Percentiles rank a stretch among this genome's conserved stretches.
Conservation (phyloP, 257 asterid species). For the Anisodus acutangulus region DNA sequence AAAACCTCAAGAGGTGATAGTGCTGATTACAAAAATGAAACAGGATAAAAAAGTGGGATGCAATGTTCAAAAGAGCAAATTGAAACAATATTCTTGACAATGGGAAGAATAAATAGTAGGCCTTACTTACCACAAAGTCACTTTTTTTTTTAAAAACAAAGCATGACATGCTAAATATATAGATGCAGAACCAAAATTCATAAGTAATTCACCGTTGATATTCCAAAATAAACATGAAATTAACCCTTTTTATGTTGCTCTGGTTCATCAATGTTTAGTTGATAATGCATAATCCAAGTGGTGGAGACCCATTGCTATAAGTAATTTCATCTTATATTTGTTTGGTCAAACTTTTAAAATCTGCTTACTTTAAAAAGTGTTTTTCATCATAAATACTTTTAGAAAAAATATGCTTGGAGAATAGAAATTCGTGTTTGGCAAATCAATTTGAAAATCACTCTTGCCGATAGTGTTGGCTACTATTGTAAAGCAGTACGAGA, state of each 20-base stretch:
- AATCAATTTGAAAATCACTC: too few relatives aligned
- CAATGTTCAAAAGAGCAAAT: background rate
- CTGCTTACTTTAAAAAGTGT: too few relatives aligned
- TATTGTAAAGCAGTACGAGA: too few relatives aligned
- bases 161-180: constrained; percentile 8
- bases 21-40: constrained; percentile 13
- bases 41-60: background rate
- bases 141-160: background rate
- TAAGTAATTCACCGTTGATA: background rate
- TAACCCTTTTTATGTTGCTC: background rate
- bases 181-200: background rate
- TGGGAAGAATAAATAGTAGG: background rate
- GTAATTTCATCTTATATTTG: too few relatives aligned
- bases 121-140: background rate
- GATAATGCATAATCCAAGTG: too few relatives aligned
- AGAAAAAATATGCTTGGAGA: too few relatives aligned
- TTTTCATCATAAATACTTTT: too few relatives aligned
- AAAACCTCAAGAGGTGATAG: constrained; percentile 14
- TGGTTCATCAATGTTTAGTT: background rate
- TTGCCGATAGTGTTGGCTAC: too few relatives aligned
- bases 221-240: background rate
- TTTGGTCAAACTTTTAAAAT: too few relatives aligned
- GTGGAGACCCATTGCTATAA: too few relatives aligned
- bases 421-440: too few relatives aligned
- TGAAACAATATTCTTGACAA: background rate